phyloP scores from a whole-genome alignment of 2,329 filamentous ascomycete genomes.

The Penicillium concentricum region DNA sequence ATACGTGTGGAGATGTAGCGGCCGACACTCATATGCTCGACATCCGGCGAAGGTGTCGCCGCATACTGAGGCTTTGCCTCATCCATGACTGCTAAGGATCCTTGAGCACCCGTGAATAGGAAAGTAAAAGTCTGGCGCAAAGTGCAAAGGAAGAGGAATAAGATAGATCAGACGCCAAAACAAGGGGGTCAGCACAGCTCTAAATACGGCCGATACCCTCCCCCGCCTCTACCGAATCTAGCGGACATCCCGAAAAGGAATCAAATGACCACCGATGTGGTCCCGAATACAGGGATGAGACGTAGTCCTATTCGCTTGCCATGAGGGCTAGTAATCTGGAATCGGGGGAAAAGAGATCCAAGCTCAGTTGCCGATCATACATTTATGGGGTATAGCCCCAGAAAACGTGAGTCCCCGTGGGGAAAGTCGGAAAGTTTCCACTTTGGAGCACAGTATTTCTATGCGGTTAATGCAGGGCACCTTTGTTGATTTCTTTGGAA shows the following conservation, averaged over 20 bases:
- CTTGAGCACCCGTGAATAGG: neutral
- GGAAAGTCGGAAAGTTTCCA: neutral
- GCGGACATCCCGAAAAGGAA: neutral
- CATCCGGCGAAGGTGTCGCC: constrained; percentile 15
- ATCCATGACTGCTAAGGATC: constrained; percentile 11
- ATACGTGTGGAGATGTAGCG: constrained; percentile 56
- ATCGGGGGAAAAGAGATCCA: neutral
- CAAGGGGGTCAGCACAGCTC: neutral
- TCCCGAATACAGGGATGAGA: neutral
- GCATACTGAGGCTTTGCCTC: constrained; percentile 4
- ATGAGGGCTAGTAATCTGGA: neutral
- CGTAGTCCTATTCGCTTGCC: constrained; percentile 6
- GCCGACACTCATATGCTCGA: constrained; percentile 33
- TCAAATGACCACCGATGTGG: neutral
- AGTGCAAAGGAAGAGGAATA: neutral
- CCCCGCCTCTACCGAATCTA: neutral
- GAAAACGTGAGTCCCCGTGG: neutral
- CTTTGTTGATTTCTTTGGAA: no score
- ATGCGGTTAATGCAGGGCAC: neutral
- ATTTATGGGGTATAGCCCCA: neutral
- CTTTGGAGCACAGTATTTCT: neutral
- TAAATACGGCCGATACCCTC: neutral
- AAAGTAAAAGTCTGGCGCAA: neutral
- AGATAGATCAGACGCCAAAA: neutral
- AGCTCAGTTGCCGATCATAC: constrained; percentile 11